phyloP scores from a whole-genome alignment of 371 early-diverging fungal genomes.

The Apophysomyces sp. region DNA sequence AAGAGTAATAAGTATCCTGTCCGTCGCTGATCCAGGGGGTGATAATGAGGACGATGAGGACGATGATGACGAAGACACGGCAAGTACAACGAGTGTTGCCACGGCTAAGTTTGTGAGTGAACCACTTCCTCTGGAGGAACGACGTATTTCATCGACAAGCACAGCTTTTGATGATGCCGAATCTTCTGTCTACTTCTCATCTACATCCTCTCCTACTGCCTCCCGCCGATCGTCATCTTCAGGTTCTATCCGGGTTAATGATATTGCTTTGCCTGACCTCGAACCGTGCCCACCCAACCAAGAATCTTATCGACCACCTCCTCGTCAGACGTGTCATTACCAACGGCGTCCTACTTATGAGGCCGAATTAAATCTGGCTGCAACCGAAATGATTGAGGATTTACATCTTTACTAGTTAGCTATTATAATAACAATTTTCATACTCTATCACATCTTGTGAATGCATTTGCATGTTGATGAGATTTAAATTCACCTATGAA shows the following conservation, averaged over 20 bases:
- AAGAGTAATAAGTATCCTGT: neutral
- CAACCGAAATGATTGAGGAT: neutral
- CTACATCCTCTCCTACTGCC: neutral
- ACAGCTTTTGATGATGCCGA: slow-evolving; percentile 11
- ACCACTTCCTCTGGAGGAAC: neutral
- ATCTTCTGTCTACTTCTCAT: slow-evolving; percentile 25
- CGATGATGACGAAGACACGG: slow-evolving; percentile 1
- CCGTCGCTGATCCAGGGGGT: neutral
- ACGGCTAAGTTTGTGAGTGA: slow-evolving; percentile 1
- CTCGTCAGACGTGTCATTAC: neutral
- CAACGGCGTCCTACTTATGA: neutral
- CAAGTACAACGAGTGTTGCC: neutral
- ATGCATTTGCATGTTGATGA: neutral
- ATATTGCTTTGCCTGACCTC: neutral
- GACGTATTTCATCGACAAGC: slow-evolving; percentile 6
- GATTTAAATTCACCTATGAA: too few species aligned
- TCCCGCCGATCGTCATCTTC: neutral
- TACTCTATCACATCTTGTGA: neutral
- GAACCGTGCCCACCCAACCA: neutral
- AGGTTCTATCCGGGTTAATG: neutral
- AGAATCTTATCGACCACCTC: neutral
- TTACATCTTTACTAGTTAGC: neutral
- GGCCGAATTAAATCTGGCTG: neutral
- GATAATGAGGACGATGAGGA: slow-evolving; percentile 4
- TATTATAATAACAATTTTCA: neutral